Percentiles rank a stretch among this genome's conserved stretches.
Conservation (phyloP, 169 alveolate genomes). For the Cryptosporidium bovis region DNA sequence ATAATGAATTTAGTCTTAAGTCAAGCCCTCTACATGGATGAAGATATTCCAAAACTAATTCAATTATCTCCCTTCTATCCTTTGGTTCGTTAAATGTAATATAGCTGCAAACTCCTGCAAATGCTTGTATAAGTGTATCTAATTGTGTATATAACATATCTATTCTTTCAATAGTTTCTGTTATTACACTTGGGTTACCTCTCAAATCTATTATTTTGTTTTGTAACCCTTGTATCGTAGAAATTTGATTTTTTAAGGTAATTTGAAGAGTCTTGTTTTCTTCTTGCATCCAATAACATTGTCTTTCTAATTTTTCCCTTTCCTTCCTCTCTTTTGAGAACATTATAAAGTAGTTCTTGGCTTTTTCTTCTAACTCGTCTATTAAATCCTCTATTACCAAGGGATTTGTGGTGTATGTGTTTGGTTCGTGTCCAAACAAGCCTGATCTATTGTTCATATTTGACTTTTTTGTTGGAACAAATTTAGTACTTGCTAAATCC, state of each 20-base stretch:
- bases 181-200: slow-evolving; percentile 84
- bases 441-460: slow-evolving; percentile 23
- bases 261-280: slow-evolving; percentile 80
- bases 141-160: slow-evolving; percentile 85
- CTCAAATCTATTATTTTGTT: slow-evolving; percentile 81
- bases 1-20: slow-evolving; percentile 83
- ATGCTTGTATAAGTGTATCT: slow-evolving; percentile 88
- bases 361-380: slow-evolving; percentile 84
- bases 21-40: slow-evolving; percentile 89
- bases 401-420: slow-evolving; percentile 56
- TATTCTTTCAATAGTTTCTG: slow-evolving; percentile 85
- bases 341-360: slow-evolving; percentile 84
- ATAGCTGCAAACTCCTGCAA: slow-evolving; percentile 88
- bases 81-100: slow-evolving; percentile 80
- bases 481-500: not conserved
- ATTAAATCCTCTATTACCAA: slow-evolving; percentile 82
- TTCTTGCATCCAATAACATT: slow-evolving; percentile 83
- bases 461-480: slow-evolving; percentile 5
- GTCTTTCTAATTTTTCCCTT: slow-evolving; percentile 81
- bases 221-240: slow-evolving; percentile 80
- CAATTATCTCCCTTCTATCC: slow-evolving; percentile 78
- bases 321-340: slow-evolving; percentile 84
- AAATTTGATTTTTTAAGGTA: slow-evolving; percentile 78
- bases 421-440: slow-evolving; percentile 61
- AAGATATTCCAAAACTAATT: slow-evolving; percentile 84